Evolutionary conservation across 345 rosid genomes (phyloP).

Genomic region (Mangifera indica): DNA sequence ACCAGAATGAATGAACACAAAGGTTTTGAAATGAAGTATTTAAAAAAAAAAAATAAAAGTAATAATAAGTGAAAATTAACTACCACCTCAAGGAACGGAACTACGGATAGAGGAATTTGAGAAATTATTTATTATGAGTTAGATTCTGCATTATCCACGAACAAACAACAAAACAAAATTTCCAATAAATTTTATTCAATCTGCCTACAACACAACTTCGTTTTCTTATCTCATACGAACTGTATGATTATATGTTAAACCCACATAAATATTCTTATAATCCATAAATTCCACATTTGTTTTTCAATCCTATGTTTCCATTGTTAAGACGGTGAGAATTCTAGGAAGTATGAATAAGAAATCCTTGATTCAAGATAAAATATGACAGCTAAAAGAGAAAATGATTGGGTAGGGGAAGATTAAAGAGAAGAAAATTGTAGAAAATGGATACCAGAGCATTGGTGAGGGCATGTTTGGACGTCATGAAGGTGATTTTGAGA

Average conservation of each 20-base stretch:
- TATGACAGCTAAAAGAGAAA: background rate
- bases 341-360: background rate
- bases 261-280: too few relatives aligned
- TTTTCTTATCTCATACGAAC: background rate
- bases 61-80: background rate
- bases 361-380: background rate
- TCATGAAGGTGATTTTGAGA: slow-evolving; percentile 22
- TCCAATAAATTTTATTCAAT: background rate
- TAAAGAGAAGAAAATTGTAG: background rate
- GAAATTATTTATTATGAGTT: background rate
- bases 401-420: background rate
- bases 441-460: slow-evolving; percentile 48
- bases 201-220: background rate
- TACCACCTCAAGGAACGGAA: background rate
- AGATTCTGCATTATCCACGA: background rate
- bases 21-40: too few relatives aligned
- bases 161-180: background rate
- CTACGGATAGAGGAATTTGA: slow-evolving; percentile 1
- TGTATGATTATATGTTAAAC: too few relatives aligned
- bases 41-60: background rate
- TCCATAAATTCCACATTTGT: too few relatives aligned
- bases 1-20: background rate
- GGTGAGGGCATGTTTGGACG: slow-evolving; percentile 48
- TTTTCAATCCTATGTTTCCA: too few relatives aligned
- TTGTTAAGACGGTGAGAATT: background rate